Conservation (phyloP, 371 early-diverging fungal species). For the Parasitella parasitica region DNA sequence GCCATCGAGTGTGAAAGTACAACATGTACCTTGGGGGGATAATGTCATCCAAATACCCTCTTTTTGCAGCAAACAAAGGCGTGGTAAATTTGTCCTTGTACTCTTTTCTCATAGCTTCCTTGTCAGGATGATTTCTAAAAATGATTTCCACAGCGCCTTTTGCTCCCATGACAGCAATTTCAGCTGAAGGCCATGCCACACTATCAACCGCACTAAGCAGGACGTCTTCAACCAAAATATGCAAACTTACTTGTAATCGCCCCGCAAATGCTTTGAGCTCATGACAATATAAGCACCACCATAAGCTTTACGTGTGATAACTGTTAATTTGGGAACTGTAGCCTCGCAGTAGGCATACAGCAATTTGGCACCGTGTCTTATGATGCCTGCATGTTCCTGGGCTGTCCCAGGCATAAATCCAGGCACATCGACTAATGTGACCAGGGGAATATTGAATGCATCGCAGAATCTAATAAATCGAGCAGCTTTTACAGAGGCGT, state of each 20-base stretch:
- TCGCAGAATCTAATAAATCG: constrained; percentile 97
- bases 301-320: constrained; percentile 96
- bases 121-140: constrained; percentile 75
- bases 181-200: constrained; percentile 96
- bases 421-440: constrained; percentile 97
- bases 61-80: constrained; percentile 94
- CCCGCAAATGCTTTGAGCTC: constrained; percentile 94
- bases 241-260: constrained; percentile 69
- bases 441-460: constrained; percentile 92
- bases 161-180: constrained; percentile 98
- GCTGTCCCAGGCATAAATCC: constrained; percentile 95
- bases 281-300: constrained; percentile 98
- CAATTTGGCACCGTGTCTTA: constrained; percentile 96
- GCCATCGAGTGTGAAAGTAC: neutral
- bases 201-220: constrained; percentile 35
- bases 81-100: constrained; percentile 93
- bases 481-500: constrained; percentile 94
- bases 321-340: constrained; percentile 95
- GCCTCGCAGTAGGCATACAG: constrained; percentile 97
- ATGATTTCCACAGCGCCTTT: constrained; percentile 97
- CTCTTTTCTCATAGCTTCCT: constrained; percentile 79
- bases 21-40: constrained; percentile 69
- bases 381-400: constrained; percentile 96
- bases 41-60: constrained; percentile 94
- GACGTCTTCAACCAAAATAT: neutral